A percentile compares a stretch with the other conserved stretches of the same genome.
Evolutionary conservation across 108 stramenopile genomes (phyloP).

Genomic region (Skeletonema grethae): DNA sequence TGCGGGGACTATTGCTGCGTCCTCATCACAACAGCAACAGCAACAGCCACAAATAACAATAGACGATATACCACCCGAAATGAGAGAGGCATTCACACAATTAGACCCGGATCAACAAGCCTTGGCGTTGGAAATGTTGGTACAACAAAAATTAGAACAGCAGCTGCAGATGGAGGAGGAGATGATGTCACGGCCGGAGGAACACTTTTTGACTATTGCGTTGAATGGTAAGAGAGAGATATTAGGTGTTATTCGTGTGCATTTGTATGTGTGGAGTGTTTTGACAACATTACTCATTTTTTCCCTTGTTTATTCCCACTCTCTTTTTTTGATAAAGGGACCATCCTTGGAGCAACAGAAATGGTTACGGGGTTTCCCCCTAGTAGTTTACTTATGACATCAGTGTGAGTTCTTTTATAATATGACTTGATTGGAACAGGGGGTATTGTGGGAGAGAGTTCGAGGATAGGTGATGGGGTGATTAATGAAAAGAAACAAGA

Average conservation of each 20-base stretch:
- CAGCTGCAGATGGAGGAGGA: constrained; percentile 9
- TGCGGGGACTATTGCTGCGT: background rate
- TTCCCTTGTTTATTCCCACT: constrained; percentile 1
- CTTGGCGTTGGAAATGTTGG: constrained; percentile 17
- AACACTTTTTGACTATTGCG: constrained; percentile 86
- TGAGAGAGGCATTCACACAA: constrained; percentile 23
- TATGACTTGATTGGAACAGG: background rate
- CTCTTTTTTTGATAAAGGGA: constrained; percentile 52
- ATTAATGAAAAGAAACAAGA: too few species aligned
- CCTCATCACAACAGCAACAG: background rate
- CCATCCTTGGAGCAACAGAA: constrained; percentile 82
- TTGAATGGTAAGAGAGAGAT: constrained; percentile 69
- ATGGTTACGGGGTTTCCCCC: constrained; percentile 83
- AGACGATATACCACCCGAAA: constrained; percentile 15
- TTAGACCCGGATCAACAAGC: constrained; percentile 27
- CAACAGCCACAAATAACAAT: constrained; percentile 17
- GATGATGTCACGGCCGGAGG: constrained; percentile 52
- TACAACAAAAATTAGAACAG: constrained; percentile 11
- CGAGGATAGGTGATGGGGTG: background rate
- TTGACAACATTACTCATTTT: background rate
- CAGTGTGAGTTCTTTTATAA: constrained; percentile 53
- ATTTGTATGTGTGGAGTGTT: background rate
- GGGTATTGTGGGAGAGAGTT: background rate
- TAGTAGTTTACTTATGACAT: constrained; percentile 78
- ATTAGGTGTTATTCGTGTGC: background rate